These are phyloP conservation scores for Hypsizygus ulmarius DNA, from an alignment of 1,284 basidiomycete species.

Conservation along the genomic window DNA sequence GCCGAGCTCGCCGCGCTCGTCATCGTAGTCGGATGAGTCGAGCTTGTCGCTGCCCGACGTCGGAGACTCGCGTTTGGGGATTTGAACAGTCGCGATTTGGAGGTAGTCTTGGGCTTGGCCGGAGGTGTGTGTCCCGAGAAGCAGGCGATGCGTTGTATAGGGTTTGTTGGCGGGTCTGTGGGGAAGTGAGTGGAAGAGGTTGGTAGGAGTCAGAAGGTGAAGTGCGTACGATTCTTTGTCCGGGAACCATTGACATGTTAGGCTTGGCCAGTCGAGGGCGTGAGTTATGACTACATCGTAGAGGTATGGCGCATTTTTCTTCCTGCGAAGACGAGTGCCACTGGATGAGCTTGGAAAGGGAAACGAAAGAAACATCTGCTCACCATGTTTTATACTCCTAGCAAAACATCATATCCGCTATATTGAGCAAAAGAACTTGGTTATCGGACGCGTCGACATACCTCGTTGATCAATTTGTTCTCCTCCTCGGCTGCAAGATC, in stretches of 20 bases:
- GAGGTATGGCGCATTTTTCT: slow-evolving; percentile 96
- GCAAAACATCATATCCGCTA: neutral
- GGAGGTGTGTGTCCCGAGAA: slow-evolving; percentile 97
- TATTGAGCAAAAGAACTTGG: neutral
- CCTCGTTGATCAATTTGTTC: slow-evolving; percentile 92
- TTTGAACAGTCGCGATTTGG: slow-evolving; percentile 92
- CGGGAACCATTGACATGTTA: slow-evolving; percentile 99
- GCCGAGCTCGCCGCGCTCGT: slow-evolving; percentile 90
- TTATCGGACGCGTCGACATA: slow-evolving; percentile 35
- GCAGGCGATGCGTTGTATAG: slow-evolving; percentile 89
- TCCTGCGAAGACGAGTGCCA: slow-evolving; percentile 52
- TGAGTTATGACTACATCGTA: slow-evolving; percentile 98
- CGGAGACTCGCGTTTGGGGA: slow-evolving; percentile 76
- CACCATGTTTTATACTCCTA: slow-evolving; percentile 86
- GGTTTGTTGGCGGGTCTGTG: slow-evolving; percentile 81
- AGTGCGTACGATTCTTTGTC: slow-evolving; percentile 85
- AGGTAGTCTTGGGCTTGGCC: slow-evolving; percentile 94
- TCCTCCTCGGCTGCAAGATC: slow-evolving; percentile 80
- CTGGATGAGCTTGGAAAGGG: slow-evolving; percentile 10
- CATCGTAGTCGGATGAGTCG: slow-evolving; percentile 83
- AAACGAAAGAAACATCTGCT: slow-evolving; percentile 14
- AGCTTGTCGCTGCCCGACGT: slow-evolving; percentile 65
- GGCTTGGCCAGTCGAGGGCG: slow-evolving; percentile 95
- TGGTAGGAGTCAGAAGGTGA: slow-evolving; percentile 3
- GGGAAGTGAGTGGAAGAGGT: neutral